Percentiles rank a stretch among this genome's conserved stretches.
phyloP scores from a whole-genome alignment of 2,329 filamentous ascomycete genomes.

The Fusarium neocosmosporiellum region DNA sequence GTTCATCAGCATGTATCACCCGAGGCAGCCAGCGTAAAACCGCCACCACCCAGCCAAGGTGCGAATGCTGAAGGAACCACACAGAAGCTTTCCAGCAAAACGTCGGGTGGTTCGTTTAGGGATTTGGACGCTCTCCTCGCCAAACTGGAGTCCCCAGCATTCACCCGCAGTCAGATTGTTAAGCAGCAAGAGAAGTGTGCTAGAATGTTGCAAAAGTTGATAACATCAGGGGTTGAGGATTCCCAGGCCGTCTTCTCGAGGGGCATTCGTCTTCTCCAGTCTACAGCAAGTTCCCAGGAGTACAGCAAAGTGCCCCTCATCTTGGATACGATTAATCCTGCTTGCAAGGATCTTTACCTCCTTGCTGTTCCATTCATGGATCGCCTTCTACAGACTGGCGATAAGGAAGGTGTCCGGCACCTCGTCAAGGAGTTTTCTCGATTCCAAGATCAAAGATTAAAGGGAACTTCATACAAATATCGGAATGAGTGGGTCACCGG shows the following conservation, averaged over 20 bases:
- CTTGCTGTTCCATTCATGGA: conserved; percentile 40
- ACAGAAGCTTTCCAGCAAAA: neutral
- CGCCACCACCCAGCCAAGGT: neutral
- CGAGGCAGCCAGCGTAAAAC: neutral
- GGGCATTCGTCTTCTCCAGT: conserved; percentile 41
- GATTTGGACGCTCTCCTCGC: conserved; percentile 23
- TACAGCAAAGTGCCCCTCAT: conserved; percentile 32
- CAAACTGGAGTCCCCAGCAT: conserved; percentile 17
- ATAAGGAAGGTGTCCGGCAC: conserved; percentile 27
- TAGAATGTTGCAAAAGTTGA: conserved; percentile 30
- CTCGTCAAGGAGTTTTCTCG: conserved; percentile 28
- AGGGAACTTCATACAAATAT: conserved; percentile 5
- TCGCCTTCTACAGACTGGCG: conserved; percentile 18
- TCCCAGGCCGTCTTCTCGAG: conserved; percentile 22
- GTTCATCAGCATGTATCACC: neutral
- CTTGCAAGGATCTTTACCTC: conserved; percentile 38
- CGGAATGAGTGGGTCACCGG: conserved; percentile 36
- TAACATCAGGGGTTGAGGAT: conserved; percentile 20
- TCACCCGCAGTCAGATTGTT: neutral
- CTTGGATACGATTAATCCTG: conserved; percentile 35
- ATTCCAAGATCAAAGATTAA: neutral
- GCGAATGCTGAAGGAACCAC: neutral
- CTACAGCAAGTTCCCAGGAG: conserved; percentile 25
- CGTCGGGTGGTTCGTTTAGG: neutral
- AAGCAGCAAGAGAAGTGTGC: conserved; percentile 27